Base-by-base conservation (phyloP, 139 green algal species). In the Tetradesmus lagerheimii region DNA sequence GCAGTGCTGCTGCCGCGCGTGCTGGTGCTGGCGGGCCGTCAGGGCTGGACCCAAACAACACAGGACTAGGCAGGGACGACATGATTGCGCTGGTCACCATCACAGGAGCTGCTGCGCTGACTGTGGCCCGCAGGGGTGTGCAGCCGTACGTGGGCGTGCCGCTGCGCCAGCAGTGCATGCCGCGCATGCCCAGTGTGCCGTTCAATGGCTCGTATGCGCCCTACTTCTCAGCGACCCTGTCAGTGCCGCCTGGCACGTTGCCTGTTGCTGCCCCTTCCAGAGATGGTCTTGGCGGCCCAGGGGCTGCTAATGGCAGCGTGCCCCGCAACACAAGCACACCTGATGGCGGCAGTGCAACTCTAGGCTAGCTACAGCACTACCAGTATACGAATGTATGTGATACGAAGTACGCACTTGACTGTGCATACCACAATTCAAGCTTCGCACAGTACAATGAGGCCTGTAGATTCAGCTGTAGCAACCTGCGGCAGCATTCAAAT, bases 91-190 rank as follows among this genome's bases (percentile, higher is more conserved):
- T 80, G 0, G 50, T 88, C 25, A 35, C 9, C 8, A 12, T 87
- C 18, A 27, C 50, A 8, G 34, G 31, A 43, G 57, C 38, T 6
- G 38, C 25, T 34, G 64, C 62, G 16, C 25, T 88, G 23, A 77
- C 29, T 0, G 37, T 27, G 2, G 62, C 64, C 2, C 67, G 83
- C 35, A 29, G 37, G 4, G 83, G 83, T 12, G 12, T 80, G 1
- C 83, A 88, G 83, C 83, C 83, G 16, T 80, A 80, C 15, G 64
- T 80, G 12, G 83, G 62, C 64, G 25, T 80, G 11, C 27, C 83
- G 2, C 27, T 35, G 27, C 29, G 27, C 4, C 29, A 81, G 62
- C 27, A 64, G 64, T 88, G 83, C 38, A 29, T 80, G 25, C 83
- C 83, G 16, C 76, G 67, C 29, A 31, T 23, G 64, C 12, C 62